Base-by-base conservation (phyloP, 1,284 basidiomycete species). In the Sanghuangporus sanghuang region DNA sequence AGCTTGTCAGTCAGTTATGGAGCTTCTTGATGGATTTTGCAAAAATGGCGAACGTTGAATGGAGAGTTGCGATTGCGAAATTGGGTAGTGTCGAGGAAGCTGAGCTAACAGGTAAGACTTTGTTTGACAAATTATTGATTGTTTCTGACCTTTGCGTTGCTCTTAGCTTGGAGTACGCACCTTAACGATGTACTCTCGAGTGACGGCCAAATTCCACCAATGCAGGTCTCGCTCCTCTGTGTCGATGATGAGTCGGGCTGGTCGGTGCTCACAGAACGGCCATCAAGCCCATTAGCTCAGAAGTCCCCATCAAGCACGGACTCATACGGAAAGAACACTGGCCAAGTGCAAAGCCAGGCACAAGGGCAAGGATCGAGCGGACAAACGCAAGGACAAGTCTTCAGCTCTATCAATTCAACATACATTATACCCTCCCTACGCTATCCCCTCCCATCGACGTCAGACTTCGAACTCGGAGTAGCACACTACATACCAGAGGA, bases 61-160 rank as follows among this genome's bases (percentile, higher is more conserved):
- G 92, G 92, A 80, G 87, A 61, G 75, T 94, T 18, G 84, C 89
- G 3, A 76, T 94, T 64, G 77, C 86, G 16, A 88, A 85, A 69
- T 71, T 89, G 5, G 92, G 90, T 0, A 65, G 74, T 12, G 83
- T 93, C 76, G 71, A 73, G 0, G 73, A 77, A 49, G 70, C 70
- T 6, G 92, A 94, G 69, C 72, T 90, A n/a, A 78, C 85, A 68
- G 87, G 91, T 92, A 69, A 70, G 85, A 14, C 40, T 21, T 2
- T 12, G 49, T 12, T 1, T 35, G 44, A 7, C 32, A 7, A 27
- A 53, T 65, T 60, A 61, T 40, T 50, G 58, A 39, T 38, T 9
- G 8, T 32, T 49, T 48, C 35, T 66, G 42, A 18, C 57, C 57
- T 39, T 67, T 44, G 59, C n/a, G 57, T 50, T 54, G 56, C 7